Base-by-base conservation (phyloP, 768 basidiomycete species). In the Termitomyces sp. region DNA sequence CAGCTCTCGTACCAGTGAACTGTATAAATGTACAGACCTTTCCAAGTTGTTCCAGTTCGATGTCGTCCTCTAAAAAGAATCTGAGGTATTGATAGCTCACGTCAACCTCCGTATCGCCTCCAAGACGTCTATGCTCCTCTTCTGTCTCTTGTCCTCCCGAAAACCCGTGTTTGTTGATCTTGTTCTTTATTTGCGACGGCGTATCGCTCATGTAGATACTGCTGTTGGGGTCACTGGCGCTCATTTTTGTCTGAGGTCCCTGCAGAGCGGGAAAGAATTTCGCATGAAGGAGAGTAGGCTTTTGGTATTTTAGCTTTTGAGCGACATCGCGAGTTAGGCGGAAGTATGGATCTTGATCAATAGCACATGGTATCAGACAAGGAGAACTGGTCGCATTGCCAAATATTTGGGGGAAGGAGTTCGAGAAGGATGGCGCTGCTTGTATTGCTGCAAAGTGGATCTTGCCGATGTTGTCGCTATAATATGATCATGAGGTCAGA, bases 161-260 rank as follows among this genome's bases (percentile, higher is more conserved):
- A 73, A 98, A 99, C 2, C 94, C 97, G 66, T 99, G 94, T 64
- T 80, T 86, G 69, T 93, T 97, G 67, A 99, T 84, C 78, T 99
- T 99, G 70, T 94, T 97, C 76, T 97, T 96, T 75, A 99, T 98
- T 72, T 95, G 92, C 56, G 84, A 85, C 4, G 86, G 78, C 58
- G 90, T 92, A 70, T 99, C 97, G 32, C 80, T 92, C 96, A 99
- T 98, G 78, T 82, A 98, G 63, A 99, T 95, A 62, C 91, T 91
- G 62, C 88, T 91, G 73, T 94, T 96, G 22, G 85, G 77, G 71
- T 96, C 89, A 50, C 92, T 94, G 5, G 97, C 97, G 70, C 94
- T 97, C 97, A 99, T 99, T 76, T 99, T 99, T 36, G 94, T 96
- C 72, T 97, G 94, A 2, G 97, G 91, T 43, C 97, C 97, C 72